Evolutionary conservation across 257 asterid species (phyloP).

Genomic region (Nicotiana tomentosiformis): DNA sequence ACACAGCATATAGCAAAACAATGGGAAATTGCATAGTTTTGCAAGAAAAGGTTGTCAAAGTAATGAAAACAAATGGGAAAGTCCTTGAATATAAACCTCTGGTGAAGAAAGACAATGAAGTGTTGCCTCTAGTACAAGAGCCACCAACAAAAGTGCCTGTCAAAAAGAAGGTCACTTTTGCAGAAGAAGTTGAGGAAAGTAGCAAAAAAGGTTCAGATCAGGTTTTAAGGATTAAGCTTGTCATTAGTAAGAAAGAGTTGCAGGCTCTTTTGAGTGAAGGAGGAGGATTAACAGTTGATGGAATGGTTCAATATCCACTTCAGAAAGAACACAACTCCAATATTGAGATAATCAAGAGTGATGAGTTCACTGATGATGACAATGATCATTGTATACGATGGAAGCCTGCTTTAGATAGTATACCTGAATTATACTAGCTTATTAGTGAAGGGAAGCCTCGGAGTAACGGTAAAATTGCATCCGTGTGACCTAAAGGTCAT

Average conservation of each 20-base stretch:
- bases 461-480: too few species aligned
- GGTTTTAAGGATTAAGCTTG: constrained; percentile 60
- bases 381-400: neutral
- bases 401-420: constrained; percentile 7
- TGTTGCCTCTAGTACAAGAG: constrained; percentile 29
- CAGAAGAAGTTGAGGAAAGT: constrained; percentile 33
- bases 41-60: constrained; percentile 32
- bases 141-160: constrained; percentile 7
- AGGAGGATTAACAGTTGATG: constrained; percentile 43
- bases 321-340: constrained; percentile 18
- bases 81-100: constrained; percentile 51
- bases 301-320: neutral
- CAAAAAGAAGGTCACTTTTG: constrained; percentile 30
- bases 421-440: neutral
- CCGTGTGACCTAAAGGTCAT: too few species aligned
- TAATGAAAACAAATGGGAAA: constrained; percentile 59
- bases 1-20: too few species aligned
- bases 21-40: constrained; percentile 51
- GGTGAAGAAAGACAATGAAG: constrained; percentile 36
- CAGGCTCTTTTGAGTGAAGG: constrained; percentile 43
- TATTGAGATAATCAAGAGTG: neutral
- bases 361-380: constrained; percentile 2
- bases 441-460: too few species aligned
- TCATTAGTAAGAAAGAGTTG: constrained; percentile 63
- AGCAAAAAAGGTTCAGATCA: constrained; percentile 16